A percentile compares a stretch with the other conserved stretches of the same genome.
Conservation (phyloP, 768 basidiomycete species). For the Panaeolus cyanescens region DNA sequence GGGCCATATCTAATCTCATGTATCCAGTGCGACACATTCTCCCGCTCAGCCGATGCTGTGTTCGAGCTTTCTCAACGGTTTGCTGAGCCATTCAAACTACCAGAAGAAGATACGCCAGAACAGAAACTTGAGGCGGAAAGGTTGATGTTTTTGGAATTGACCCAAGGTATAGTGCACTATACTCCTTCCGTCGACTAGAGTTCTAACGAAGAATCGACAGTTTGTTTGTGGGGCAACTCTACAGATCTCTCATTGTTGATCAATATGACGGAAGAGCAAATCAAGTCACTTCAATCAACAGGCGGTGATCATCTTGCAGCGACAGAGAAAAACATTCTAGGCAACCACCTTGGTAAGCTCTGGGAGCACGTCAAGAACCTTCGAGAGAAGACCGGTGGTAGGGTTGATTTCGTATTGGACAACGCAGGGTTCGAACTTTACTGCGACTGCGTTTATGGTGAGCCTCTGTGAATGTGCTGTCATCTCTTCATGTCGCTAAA, state of each 20-base stretch:
- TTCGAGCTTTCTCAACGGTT: constrained; percentile 94
- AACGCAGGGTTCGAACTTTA: constrained; percentile 91
- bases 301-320: constrained; percentile 95
- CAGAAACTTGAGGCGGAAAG: constrained; percentile 73
- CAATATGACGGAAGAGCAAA: constrained; percentile 98
- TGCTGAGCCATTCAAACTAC: constrained; percentile 76
- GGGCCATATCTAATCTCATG: neutral
- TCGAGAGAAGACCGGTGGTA: constrained; percentile 68
- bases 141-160: constrained; percentile 89
- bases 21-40: constrained; percentile 96
- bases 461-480: constrained; percentile 17
- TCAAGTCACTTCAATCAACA: constrained; percentile 93
- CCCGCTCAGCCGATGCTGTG: constrained; percentile 87
- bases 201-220: constrained; percentile 36
- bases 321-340: constrained; percentile 95
- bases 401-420: constrained; percentile 82
- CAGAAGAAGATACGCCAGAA: constrained; percentile 49
- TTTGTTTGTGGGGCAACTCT: constrained; percentile 96
- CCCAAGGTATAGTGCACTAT: constrained; percentile 62
- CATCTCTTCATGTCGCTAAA: neutral
- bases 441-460: constrained; percentile 85
- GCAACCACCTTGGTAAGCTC: constrained; percentile 72
- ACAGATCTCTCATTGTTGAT: constrained; percentile 94
- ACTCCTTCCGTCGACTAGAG: neutral
- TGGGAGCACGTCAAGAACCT: constrained; percentile 78